phyloP scores from a whole-genome alignment of 345 rosid genomes.

The Arabidopsis arenosa region DNA sequence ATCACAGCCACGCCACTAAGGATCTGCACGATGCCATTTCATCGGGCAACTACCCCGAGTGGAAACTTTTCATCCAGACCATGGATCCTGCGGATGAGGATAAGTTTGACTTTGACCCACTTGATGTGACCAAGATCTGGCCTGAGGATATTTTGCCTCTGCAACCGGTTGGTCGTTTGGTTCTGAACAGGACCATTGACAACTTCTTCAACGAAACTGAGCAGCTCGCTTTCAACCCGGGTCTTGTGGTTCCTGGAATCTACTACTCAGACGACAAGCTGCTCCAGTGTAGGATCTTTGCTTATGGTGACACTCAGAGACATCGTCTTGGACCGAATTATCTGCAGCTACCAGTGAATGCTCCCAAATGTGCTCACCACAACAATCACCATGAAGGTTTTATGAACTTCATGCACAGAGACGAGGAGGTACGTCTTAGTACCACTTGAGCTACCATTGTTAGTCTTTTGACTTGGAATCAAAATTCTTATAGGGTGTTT shows the following conservation, averaged over 20 bases:
- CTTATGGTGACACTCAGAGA: conserved; percentile 93
- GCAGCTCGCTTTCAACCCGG: conserved; percentile 96
- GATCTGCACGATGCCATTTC: conserved; percentile 92
- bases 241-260: conserved; percentile 85
- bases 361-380: conserved; percentile 96
- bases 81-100: conserved; percentile 92
- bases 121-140: conserved; percentile 98
- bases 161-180: conserved; percentile 98
- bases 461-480: background rate
- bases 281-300: conserved; percentile 91
- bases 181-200: conserved; percentile 90
- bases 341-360: conserved; percentile 90
- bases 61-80: conserved; percentile 89
- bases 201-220: conserved; percentile 97
- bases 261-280: conserved; percentile 89
- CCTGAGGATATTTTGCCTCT: conserved; percentile 98
- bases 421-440: conserved; percentile 72
- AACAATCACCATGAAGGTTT: conserved; percentile 97
- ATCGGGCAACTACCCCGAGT: conserved; percentile 96
- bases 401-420: conserved; percentile 94
- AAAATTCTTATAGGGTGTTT: background rate
- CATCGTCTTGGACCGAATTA: conserved; percentile 99
- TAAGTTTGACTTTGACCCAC: conserved; percentile 91
- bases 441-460: conserved; percentile 15
- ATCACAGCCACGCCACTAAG: conserved; percentile 97